Percentiles rank a stretch among this genome's conserved stretches.
Conservation (phyloP, 2,329 filamentous ascomycete species). For the Akanthomyces dipterigenus region DNA sequence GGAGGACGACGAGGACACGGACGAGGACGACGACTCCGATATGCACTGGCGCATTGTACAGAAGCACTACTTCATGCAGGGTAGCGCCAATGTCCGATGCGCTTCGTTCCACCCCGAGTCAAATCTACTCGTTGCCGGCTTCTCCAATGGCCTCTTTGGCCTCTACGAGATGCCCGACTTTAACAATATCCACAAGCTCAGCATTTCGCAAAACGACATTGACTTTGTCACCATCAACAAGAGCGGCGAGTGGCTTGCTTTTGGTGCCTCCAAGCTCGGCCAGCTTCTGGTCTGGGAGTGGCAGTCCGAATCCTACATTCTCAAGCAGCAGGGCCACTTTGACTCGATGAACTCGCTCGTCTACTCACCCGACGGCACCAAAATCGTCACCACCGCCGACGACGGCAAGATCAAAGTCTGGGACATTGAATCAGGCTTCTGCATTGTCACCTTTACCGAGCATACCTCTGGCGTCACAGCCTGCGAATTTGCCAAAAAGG, state of each 20-base stretch:
- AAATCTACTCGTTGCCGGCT: slow-evolving; percentile 91
- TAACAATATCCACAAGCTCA: slow-evolving; percentile 84
- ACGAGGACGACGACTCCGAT: slow-evolving; percentile 54
- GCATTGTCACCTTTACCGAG: slow-evolving; percentile 95
- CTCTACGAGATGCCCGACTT: slow-evolving; percentile 96
- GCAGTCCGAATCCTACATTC: slow-evolving; percentile 97
- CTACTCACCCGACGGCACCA: slow-evolving; percentile 89
- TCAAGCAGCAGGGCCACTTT: slow-evolving; percentile 97
- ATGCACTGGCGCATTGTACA: slow-evolving; percentile 88
- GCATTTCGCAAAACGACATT: slow-evolving; percentile 94
- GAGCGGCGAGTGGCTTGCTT: slow-evolving; percentile 93
- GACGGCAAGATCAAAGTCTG: slow-evolving; percentile 98
- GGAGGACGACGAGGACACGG: slow-evolving; percentile 53
- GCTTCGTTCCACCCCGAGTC: slow-evolving; percentile 82
- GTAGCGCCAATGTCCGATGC: slow-evolving; percentile 77
- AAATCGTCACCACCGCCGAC: slow-evolving; percentile 87
- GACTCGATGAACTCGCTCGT: slow-evolving; percentile 90
- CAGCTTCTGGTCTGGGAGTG: slow-evolving; percentile 99
- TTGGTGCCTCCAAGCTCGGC: slow-evolving; percentile 89
- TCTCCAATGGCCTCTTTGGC: slow-evolving; percentile 89
- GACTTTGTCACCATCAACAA: slow-evolving; percentile 93
- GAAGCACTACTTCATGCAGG: slow-evolving; percentile 90
- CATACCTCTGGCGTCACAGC: slow-evolving; percentile 91
- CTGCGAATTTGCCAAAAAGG: slow-evolving; percentile 90
- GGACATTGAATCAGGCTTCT: slow-evolving; percentile 95